These are phyloP conservation scores for Fusarium veterinarium DNA, from an alignment of 2,329 filamentous ascomycete species.

Conservation along the genomic window DNA sequence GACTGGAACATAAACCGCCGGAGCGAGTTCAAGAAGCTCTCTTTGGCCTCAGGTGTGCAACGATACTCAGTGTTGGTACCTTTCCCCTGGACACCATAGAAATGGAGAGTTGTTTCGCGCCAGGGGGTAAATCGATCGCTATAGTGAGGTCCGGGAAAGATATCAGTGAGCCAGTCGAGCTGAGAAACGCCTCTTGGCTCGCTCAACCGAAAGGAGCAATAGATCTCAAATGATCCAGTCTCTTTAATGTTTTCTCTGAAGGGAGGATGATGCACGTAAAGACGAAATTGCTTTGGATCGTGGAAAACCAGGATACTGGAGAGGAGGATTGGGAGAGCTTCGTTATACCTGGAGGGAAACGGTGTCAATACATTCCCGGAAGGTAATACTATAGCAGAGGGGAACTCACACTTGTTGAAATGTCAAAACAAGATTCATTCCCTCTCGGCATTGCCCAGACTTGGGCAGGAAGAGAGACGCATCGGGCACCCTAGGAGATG, in stretches of 20 bases:
- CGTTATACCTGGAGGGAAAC: background rate
- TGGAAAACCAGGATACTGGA: background rate
- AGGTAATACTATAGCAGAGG: background rate
- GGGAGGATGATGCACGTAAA: background rate
- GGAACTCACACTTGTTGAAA: background rate
- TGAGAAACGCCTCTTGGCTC: background rate
- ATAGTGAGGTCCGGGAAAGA: too few relatives aligned
- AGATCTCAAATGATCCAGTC: background rate
- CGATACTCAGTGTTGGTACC: background rate
- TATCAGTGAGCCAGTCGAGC: background rate
- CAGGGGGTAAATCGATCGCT: background rate
- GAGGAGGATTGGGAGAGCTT: background rate
- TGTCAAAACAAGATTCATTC: background rate
- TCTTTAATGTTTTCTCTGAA: background rate
- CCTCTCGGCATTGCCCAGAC: background rate
- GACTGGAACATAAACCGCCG: background rate
- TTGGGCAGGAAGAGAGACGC: background rate
- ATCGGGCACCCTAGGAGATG: too few relatives aligned
- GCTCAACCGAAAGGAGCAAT: background rate
- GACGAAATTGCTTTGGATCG: background rate
- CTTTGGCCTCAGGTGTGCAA: background rate
- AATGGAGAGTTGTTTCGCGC: background rate
- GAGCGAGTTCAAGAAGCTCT: background rate
- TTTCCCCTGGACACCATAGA: background rate
- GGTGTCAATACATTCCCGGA: background rate